Evolutionary conservation across 2,329 filamentous ascomycete genomes (phyloP).

Genomic region (Aspergillus tanneri): DNA sequence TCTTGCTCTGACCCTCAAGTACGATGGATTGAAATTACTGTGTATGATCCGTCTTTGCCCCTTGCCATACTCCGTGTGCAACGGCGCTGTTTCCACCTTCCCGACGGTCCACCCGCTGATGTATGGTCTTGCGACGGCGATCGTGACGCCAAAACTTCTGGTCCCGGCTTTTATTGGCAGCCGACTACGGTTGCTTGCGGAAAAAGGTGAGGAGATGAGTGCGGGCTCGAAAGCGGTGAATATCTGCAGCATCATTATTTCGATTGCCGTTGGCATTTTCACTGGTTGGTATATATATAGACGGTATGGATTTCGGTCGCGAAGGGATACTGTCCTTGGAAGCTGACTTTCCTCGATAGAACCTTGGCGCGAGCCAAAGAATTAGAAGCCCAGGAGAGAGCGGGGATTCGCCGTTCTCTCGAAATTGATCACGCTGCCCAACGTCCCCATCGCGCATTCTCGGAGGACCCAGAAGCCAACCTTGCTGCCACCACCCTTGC

Average conservation of each 20-base stretch:
- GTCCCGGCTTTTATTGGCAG: conserved; percentile 91
- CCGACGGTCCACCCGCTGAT: conserved; percentile 75
- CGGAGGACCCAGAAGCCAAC: conserved; percentile 42
- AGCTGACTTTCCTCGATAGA: conserved; percentile 25
- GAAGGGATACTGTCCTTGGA: background rate
- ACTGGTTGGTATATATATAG: conserved; percentile 86
- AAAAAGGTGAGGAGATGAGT: conserved; percentile 80
- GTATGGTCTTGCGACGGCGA: conserved; percentile 78
- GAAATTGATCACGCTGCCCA: conserved; percentile 36
- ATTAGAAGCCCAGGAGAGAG: conserved; percentile 49
- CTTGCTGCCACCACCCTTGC: conserved; percentile 42
- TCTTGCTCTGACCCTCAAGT: conserved; percentile 79
- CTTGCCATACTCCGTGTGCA: conserved; percentile 86
- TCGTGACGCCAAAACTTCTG: conserved; percentile 81
- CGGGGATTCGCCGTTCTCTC: conserved; percentile 37
- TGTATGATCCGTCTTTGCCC: conserved; percentile 92
- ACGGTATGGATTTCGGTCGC: conserved; percentile 40
- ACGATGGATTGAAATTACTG: conserved; percentile 84
- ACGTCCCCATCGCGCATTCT: conserved; percentile 35
- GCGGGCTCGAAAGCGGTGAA: conserved; percentile 74
- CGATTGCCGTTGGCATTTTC: conserved; percentile 66
- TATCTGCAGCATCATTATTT: conserved; percentile 75
- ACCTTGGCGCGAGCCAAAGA: conserved; percentile 51
- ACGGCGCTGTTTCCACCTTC: conserved; percentile 91
- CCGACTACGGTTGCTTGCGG: conserved; percentile 77